Evolutionary conservation across 1,284 basidiomycete genomes (phyloP).

Genomic region (Tilletia horrida): DNA sequence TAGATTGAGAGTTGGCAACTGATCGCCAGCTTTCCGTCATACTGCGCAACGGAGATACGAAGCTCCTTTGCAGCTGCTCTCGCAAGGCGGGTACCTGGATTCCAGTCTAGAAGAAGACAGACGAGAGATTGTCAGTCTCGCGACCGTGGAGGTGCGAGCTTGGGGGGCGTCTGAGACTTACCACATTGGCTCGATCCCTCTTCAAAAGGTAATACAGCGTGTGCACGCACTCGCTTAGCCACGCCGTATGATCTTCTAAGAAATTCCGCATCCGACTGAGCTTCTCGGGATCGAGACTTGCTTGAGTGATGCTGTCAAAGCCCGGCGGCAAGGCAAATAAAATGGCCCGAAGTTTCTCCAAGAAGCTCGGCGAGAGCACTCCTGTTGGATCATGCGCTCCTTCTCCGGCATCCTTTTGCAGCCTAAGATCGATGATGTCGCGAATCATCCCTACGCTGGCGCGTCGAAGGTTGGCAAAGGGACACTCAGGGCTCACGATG

Average conservation of each 20-base stretch:
- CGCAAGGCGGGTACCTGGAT: conserved; percentile 7
- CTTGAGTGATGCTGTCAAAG: background rate
- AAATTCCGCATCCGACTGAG: background rate
- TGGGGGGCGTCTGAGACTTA: background rate
- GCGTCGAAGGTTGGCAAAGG: conserved; percentile 3
- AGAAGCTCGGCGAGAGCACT: conserved; percentile 2
- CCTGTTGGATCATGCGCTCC: background rate
- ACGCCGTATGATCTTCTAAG: background rate
- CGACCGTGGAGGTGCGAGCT: background rate
- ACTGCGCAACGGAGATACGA: background rate
- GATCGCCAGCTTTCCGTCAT: background rate
- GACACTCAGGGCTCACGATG: conserved; percentile 11
- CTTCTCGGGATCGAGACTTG: background rate
- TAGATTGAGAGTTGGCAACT: background rate
- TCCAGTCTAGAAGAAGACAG: background rate
- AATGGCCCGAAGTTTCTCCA: background rate
- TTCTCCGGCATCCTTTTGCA: background rate
- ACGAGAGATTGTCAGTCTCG: background rate
- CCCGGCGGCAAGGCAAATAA: background rate
- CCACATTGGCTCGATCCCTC: conserved; percentile 3
- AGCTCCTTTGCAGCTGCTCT: background rate
- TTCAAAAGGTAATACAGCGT: conserved; percentile 14
- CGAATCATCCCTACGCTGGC: conserved; percentile 12
- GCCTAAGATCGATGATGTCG: conserved; percentile 16
- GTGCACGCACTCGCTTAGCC: conserved; percentile 14